These are phyloP conservation scores for Neurospora intermedia DNA, from an alignment of 495 filamentous ascomycete genomes.

Conservation along the genomic window DNA sequence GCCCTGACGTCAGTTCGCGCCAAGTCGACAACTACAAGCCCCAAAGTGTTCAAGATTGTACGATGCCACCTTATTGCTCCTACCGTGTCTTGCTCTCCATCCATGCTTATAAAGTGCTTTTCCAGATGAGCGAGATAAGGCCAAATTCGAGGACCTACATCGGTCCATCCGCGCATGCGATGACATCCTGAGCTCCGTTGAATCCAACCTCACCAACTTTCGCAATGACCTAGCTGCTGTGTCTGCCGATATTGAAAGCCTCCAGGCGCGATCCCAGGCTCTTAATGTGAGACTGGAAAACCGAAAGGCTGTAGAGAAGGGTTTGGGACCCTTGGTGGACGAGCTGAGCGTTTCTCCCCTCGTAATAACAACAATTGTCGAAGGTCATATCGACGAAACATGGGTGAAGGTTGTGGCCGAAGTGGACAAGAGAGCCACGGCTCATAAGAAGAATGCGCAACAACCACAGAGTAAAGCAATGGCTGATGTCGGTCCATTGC, in stretches of 20 bases:
- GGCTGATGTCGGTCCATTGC: conserved; percentile 72
- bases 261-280: conserved; percentile 75
- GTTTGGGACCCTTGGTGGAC: conserved; percentile 82
- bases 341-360: conserved; percentile 79
- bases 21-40: conserved; percentile 42
- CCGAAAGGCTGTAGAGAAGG: conserved; percentile 75
- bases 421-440: conserved; percentile 64
- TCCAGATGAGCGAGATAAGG: conserved; percentile 70
- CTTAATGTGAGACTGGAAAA: conserved; percentile 86
- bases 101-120: conserved; percentile 17
- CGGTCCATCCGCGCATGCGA: conserved; percentile 83
- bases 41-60: conserved; percentile 72
- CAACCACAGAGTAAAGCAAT: conserved; percentile 58
- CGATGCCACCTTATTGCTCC: conserved; percentile 7
- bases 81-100: conserved; percentile 12
- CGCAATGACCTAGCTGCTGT: conserved; percentile 84
- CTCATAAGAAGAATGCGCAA: conserved; percentile 54
- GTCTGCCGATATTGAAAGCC: conserved; percentile 85
- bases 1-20: conserved; percentile 28
- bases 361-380: conserved; percentile 69
- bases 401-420: conserved; percentile 83
- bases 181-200: conserved; percentile 85
- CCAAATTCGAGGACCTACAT: conserved; percentile 87
- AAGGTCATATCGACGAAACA: conserved; percentile 79
- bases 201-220: conserved; percentile 83